Base-by-base conservation (phyloP, 1,284 basidiomycete genomes). In the Pisolithus thermaeus region DNA sequence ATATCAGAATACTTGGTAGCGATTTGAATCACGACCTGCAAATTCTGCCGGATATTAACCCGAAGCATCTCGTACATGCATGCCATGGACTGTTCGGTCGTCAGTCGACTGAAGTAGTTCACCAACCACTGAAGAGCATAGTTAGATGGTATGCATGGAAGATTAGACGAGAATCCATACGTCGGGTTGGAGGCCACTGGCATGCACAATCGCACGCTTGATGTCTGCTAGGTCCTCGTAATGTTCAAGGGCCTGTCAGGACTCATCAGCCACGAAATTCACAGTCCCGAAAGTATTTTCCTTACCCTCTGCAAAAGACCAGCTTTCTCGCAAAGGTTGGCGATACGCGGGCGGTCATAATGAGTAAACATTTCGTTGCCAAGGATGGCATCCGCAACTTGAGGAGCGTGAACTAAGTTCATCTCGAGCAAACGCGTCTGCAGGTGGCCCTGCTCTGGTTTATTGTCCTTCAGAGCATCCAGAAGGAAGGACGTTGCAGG, bases 1-100 rank as follows among this genome's bases (percentile, higher is more conserved):
- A 99, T 90, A 64, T 99, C 97, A 12, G 95, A 98, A 73, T 99
- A 99, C 74, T 99, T 99, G 52, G 96, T 99, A 16, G 97, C 95
- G 63, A 98, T 94, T 73, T 99, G 96, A 45, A 99, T 90, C 46
- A 96, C 97, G 46, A 97, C 84, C 65, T 97, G 92, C 43, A 99
- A 76, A 71, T 99, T 99, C 73, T 99, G 96, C 50, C 96, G 90
- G 59, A 99, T 97, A 74, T 99, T 99, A 62, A 93, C 81, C 52
- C 87, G 82, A 54, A 99, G 83, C 97, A 99, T 99, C 74, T 99
- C 97, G 61, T 97, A 87, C 73, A 99, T 75, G 70, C 92, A 97
- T 20, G 87, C 89, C 77, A 99, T 88, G 2, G 96, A 96, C 70
- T 99, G 96, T 66, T 99, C 97, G n/a, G 96, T 96, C 1, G 97